Conservation (phyloP, 768 basidiomycete species). For the Polyporus arcularius region DNA sequence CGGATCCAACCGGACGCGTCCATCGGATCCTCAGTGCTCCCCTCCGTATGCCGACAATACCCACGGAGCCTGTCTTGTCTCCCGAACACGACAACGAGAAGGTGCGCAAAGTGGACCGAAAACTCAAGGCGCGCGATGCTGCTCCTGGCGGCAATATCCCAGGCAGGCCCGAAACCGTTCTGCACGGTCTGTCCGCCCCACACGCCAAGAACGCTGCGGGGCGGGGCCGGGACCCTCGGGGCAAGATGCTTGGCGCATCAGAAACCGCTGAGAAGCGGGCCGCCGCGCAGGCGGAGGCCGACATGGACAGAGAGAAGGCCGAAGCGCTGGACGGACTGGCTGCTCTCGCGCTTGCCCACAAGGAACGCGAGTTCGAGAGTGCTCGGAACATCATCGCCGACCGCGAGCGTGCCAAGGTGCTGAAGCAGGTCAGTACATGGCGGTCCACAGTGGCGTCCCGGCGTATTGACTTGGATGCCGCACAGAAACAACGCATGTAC, state of each 20-base stretch:
- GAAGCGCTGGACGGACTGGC: slow-evolving; percentile 13
- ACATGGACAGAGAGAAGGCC: slow-evolving; percentile 2
- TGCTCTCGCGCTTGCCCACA: slow-evolving; percentile 21
- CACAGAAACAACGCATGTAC: slow-evolving; percentile 12
- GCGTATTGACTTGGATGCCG: not conserved
- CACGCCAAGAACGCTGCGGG: not conserved
- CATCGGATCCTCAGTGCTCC: slow-evolving; percentile 12
- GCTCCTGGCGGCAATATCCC: not conserved
- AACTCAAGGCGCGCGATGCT: not conserved
- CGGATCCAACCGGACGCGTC: slow-evolving; percentile 1
- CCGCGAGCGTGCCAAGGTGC: slow-evolving; percentile 12
- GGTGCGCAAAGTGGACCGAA: not conserved
- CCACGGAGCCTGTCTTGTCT: not conserved
- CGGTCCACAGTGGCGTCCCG: slow-evolving; percentile 7
- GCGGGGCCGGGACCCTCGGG: slow-evolving; percentile 14
- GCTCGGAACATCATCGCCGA: slow-evolving; percentile 18
- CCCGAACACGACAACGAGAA: slow-evolving; percentile 7
- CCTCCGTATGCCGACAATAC: slow-evolving; percentile 2
- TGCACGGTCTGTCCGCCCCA: not conserved
- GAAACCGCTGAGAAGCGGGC: slow-evolving; percentile 5
- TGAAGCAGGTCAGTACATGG: slow-evolving; percentile 16
- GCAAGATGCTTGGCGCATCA: slow-evolving; percentile 15
- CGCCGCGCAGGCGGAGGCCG: slow-evolving; percentile 4
- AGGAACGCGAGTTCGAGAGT: slow-evolving; percentile 24
- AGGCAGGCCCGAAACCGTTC: not conserved